Evolutionary conservation across 148 eudicot species (phyloP), one percentile per base, ranked within the genome.

Genomic region (Chenopodium quinoa): DNA sequence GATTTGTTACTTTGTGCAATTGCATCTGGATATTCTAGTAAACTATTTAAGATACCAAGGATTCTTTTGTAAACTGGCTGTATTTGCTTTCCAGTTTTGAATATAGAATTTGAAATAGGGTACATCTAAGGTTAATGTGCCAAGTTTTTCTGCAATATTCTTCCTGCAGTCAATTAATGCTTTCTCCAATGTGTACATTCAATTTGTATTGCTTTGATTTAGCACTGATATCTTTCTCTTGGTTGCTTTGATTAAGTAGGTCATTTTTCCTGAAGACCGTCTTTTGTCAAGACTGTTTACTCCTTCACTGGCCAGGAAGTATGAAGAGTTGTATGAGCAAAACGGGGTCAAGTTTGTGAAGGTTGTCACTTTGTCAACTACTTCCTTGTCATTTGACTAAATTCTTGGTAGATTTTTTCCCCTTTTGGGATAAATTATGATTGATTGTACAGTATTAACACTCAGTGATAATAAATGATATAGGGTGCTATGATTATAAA

Each of bases 211-310:
- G 71, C 75, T 80, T 44, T 70, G 58, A 27, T 31, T 2, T 83
- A 29, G 70, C 69, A 75, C 7, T 70, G 17, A 50, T 76, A 71
- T 64, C 34, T 37, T 70, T 78, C 64, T 58, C 17, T 20, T 80
- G 54, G 80, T 76, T 86, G 34, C 47, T 75, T 67, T 76, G 80
- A 27, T 77, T 31, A 69, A 71, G 34, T 82, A 97, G 99, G 78
- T 97, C 25, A 85, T 94, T 73, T 92, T 94, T 88, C 99, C 99
- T 13, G 99, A 92, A 69, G 90, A 87, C 16, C 95, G 90, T 85
- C 91, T 97, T 73, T 82, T 97, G 87, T 87, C 84, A 81, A 94
- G 96, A 83, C 71, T 97, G 87, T 94, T 97, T 81, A 91, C 99
- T 72, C 90, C 99, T 31, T 91, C 97, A 22, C 90, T 97, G 46